Evolutionary conservation across 768 basidiomycete genomes (phyloP).

Genomic region (Suillus luteus): DNA sequence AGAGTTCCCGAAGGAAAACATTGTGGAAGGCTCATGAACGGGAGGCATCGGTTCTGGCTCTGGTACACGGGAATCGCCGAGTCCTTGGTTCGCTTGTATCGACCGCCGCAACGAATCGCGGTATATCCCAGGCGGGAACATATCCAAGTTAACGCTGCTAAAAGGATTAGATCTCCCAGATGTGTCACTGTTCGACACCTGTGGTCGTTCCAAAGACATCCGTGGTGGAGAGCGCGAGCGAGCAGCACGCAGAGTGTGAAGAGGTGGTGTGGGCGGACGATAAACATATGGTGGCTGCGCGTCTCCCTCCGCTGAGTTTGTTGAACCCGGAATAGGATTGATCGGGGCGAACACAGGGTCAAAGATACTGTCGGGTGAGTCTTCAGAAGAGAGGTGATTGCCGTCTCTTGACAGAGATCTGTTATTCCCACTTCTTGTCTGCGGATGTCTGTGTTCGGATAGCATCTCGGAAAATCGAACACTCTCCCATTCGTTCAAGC

Average conservation of each 20-base stretch:
- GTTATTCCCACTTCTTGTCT: slow-evolving; percentile 1
- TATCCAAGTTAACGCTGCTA: slow-evolving; percentile 31
- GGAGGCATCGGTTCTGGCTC: neutral
- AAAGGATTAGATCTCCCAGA: slow-evolving; percentile 28
- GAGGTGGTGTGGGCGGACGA: slow-evolving; percentile 2
- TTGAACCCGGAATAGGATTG: neutral
- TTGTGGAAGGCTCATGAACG: neutral
- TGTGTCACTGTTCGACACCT: neutral
- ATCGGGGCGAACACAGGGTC: neutral
- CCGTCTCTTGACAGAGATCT: neutral
- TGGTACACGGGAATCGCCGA: neutral
- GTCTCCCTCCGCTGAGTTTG: neutral
- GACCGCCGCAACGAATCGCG: slow-evolving; percentile 30
- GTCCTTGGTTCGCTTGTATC: slow-evolving; percentile 24
- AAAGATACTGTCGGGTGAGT: neutral
- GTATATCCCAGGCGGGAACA: slow-evolving; percentile 35
- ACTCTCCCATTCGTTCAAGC: slow-evolving; percentile 6
- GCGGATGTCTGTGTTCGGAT: slow-evolving; percentile 6
- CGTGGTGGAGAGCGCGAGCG: slow-evolving; percentile 1
- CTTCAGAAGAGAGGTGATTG: neutral
- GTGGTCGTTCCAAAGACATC: neutral
- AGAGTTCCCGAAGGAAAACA: slow-evolving; percentile 3
- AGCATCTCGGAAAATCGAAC: slow-evolving; percentile 2
- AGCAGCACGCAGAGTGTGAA: slow-evolving; percentile 1
- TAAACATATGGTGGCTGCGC: slow-evolving; percentile 1